phyloP scores from a whole-genome alignment of 805 yeast genomes.

The Wickerhamia fluorescens region DNA sequence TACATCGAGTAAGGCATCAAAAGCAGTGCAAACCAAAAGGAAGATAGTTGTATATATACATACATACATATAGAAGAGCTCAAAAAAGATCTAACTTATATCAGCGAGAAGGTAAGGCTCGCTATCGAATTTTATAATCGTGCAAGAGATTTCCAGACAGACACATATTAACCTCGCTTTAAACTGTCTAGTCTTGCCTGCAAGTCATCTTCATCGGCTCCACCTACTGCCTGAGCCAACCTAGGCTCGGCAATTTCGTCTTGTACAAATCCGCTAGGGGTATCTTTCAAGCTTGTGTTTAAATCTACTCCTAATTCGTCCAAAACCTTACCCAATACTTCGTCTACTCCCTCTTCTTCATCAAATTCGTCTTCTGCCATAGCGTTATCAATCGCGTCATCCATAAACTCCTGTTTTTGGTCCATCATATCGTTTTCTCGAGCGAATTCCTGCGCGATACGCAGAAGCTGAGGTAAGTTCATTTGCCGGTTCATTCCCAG shows the following conservation, averaged over 20 bases:
- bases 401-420: conserved; percentile 98
- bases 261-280: conserved; percentile 37
- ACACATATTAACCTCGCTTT: conserved; percentile 38
- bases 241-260: conserved; percentile 22
- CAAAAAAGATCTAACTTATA: background rate
- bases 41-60: background rate
- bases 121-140: too few species aligned
- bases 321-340: conserved; percentile 80
- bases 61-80: background rate
- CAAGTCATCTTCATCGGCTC: conserved; percentile 65
- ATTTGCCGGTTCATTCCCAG: conserved; percentile 83
- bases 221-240: conserved; percentile 53
- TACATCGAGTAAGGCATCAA: conserved; percentile 27
- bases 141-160: background rate
- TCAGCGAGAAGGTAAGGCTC: too few species aligned
- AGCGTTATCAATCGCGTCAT: conserved; percentile 94
- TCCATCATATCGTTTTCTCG: conserved; percentile 94
- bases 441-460: conserved; percentile 93
- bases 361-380: conserved; percentile 77
- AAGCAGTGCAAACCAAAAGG: too few species aligned
- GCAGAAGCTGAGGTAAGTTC: conserved; percentile 84
- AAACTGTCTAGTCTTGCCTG: conserved; percentile 84
- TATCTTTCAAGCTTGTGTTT: conserved; percentile 40
- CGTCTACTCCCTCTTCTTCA: conserved; percentile 86
- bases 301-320: conserved; percentile 95